Conservation (phyloP, 176 grass and related monocot genomes). For the Ensete ventricosum region DNA sequence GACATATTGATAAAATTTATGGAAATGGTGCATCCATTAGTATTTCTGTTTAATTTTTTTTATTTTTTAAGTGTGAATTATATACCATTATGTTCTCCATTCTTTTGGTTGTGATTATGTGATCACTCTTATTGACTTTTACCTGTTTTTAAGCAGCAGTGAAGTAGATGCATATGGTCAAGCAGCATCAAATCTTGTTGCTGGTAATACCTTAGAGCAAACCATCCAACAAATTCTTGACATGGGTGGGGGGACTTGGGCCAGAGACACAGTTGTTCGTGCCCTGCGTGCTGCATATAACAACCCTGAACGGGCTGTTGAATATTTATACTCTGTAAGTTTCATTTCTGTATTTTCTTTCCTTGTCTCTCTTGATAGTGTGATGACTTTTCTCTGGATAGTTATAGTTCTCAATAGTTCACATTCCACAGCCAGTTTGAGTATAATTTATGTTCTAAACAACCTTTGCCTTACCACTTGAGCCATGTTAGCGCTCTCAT, state of each 20-base stretch:
- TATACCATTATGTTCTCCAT: background rate
- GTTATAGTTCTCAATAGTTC: background rate
- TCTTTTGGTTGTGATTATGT: background rate
- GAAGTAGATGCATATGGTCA: conserved; percentile 58
- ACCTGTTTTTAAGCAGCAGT: conserved; percentile 26
- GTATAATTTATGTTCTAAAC: background rate
- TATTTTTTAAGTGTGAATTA: background rate
- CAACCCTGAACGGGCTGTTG: conserved; percentile 88
- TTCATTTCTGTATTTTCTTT: conserved; percentile 13
- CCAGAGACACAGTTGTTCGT: conserved; percentile 61
- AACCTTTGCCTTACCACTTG: background rate
- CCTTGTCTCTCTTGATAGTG: conserved; percentile 10
- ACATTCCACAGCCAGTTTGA: background rate
- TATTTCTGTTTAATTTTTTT: background rate
- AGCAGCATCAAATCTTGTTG: conserved; percentile 71
- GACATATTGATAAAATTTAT: background rate
- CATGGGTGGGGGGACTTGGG: conserved; percentile 90
- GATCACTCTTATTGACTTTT: background rate
- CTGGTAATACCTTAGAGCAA: conserved; percentile 52
- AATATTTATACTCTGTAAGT: conserved; percentile 90
- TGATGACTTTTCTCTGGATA: background rate
- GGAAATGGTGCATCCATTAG: background rate
- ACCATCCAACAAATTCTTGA: conserved; percentile 75
- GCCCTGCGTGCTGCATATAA: conserved; percentile 80
- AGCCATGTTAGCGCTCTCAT: background rate